Evolutionary conservation across 306 rosid species (phyloP), one percentile per base, ranked within the genome.

Genomic region (Echinosophora koreensis): DNA sequence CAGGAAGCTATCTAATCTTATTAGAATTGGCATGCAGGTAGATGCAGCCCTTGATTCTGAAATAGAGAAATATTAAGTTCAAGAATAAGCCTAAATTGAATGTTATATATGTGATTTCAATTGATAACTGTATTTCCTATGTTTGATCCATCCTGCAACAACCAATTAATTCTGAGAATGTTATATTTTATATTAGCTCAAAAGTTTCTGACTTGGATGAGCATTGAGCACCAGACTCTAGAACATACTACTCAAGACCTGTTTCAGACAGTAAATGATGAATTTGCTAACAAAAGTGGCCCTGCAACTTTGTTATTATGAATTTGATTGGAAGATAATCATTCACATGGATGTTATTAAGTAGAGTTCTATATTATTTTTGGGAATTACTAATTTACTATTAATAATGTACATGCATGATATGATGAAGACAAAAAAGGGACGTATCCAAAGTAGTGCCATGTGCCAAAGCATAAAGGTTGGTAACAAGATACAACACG

Each of bases 401-500:
- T 22, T 22, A 22, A 22, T 22, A 22, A 22, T 22, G 22, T 22
- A 22, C 22, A 22, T 0, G 22, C 1, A 22, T 22, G 22, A 22
- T 22, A 22, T 22, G 22, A 22, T 22, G 22, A 22, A 22, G 22
- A 22, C 22, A 22, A 22, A 22, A 22, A 22, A 22, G 22, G 22
- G 22, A 22, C 22, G 1, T 22, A 22, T 22, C 22, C 22, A 22
- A 22, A 15, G 72, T 80, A 72, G 74, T 68, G 65, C 32, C 46
- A 39, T 79, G 60, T 71, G 77, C 78, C 34, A 5, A 38, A 59
- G 71, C 30, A 44, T 71, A 76, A 62, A 75, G 63, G 71, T 41
- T 58, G 72, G 58, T 28, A 38, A 22, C 54, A 55, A 13, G 55
- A 51, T 50, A 17, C 37, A 74, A 13, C 18, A 74, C 12, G 16